Evolutionary conservation across 176 grass and related monocot species (phyloP), one percentile per base, ranked within the genome.

Genomic region (Bothriochloa decipiens): DNA sequence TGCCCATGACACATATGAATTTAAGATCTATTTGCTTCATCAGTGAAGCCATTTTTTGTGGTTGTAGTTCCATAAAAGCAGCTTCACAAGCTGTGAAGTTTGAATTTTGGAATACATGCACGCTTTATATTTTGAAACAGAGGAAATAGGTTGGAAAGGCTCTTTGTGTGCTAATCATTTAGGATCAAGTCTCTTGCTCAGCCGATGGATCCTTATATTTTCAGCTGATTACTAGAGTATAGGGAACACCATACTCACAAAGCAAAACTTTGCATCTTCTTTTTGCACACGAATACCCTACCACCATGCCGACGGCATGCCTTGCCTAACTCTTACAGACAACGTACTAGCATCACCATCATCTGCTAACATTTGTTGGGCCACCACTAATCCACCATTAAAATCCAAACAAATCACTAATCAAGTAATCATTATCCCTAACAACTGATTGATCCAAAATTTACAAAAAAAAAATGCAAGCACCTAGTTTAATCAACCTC

Each of bases 361-460:
- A 36, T 68, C 17, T 20, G 75, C 14, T 20, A 29, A 25, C 60
- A 28, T 68, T 26, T 62, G 20, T 36, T 36, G 18, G 17, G 10
- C 78, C 20, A 58, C 53, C 53, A 16, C 26, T 29, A 27, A 65
- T 29, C 64, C 66, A 70, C 15, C 22, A 58, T 45, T 45, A 45
- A 45, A 45, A 42, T 22, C 68, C 50, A 9, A 82, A 61, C 15
- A 82, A 7, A 13, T 43, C 4, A 0, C 81, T 32, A 72, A 74
- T 58, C 81, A 42, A 0, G 68, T 32, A 72, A 74, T 58, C 81
- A 42, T 43, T n/a, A 47, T 83, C 42, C 14, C 22, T 20, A 53
- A 39, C 58, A 13, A 11, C 70, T 65, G 32, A 75, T n/a, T n/a
- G 47, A 53, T 66, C 7, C 29, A 16, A 28, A 32, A 25, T n/a